These are phyloP conservation scores for Russula lepida DNA, from an alignment of 768 basidiomycete species.

Conservation along the genomic window DNA sequence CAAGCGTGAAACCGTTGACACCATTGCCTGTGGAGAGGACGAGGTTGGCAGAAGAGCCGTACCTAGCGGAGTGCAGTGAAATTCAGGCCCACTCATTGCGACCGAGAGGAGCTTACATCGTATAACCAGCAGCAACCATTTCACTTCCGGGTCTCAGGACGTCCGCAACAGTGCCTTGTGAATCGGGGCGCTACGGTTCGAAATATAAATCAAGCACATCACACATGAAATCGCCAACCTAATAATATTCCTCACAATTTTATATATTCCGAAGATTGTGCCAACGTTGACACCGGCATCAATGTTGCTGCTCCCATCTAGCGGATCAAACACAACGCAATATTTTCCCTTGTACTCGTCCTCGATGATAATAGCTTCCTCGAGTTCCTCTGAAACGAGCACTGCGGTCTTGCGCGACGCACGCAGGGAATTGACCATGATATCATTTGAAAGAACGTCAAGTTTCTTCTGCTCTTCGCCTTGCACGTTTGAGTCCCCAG, in stretches of 20 bases:
- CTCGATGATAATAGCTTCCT: constrained; percentile 87
- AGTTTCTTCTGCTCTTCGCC: constrained; percentile 99
- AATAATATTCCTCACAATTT: constrained; percentile 50
- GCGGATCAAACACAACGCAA: constrained; percentile 97
- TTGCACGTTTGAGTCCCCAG: constrained; percentile 93
- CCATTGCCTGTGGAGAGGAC: constrained; percentile 92
- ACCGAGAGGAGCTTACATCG: constrained; percentile 54
- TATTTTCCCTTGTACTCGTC: constrained; percentile 75
- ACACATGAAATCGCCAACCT: not conserved
- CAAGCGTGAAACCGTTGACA: constrained; percentile 97
- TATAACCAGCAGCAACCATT: constrained; percentile 98
- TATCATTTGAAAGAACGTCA: constrained; percentile 95
- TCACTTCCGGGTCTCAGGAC: constrained; percentile 89
- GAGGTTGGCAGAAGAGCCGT: constrained; percentile 93
- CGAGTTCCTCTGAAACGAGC: constrained; percentile 92
- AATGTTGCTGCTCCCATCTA: constrained; percentile 97
- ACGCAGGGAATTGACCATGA: constrained; percentile 95
- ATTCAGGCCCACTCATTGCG: not conserved
- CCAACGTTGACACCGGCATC: constrained; percentile 99
- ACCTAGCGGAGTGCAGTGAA: constrained; percentile 34
- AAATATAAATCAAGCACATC: constrained; percentile 2
- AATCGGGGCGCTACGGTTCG: constrained; percentile 53
- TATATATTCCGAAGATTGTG: constrained; percentile 96
- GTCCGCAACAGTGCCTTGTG: constrained; percentile 72
- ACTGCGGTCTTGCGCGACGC: constrained; percentile 97